Percentiles rank a stretch among this genome's conserved stretches.
Evolutionary conservation across 805 yeast genomes (phyloP).

Genomic region (Ascoidea asiatica): DNA sequence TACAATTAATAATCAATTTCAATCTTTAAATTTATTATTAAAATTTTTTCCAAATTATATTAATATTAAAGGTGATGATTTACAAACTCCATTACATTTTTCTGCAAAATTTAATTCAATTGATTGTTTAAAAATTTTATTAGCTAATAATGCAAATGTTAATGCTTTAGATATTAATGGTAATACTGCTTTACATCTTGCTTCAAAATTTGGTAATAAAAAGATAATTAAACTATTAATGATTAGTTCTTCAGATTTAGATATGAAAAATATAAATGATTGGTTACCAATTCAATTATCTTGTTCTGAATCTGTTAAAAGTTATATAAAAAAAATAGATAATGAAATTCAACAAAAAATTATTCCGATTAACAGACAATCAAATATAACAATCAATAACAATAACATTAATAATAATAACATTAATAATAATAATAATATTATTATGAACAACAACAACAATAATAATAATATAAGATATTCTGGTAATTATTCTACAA

Average conservation of each 20-base stretch:
- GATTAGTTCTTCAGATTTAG: constrained; percentile 33
- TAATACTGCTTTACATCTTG: constrained; percentile 75
- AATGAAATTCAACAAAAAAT: too few species aligned
- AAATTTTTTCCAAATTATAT: constrained; percentile 38
- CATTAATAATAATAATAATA: too few species aligned
- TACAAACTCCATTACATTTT: constrained; percentile 56
- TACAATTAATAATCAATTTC: constrained; percentile 48
- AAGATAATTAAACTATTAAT: constrained; percentile 42
- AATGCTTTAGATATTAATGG: constrained; percentile 60
- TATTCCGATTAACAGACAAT: not conserved
- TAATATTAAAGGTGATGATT: constrained; percentile 31
- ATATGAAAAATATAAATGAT: constrained; percentile 38
- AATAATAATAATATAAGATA: too few species aligned
- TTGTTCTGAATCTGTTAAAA: not conserved
- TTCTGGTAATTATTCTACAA: too few species aligned
- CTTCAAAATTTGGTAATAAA: constrained; percentile 55
- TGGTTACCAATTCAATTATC: constrained; percentile 35
- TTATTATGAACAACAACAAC: not conserved
- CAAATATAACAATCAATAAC: not conserved
- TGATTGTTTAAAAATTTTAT: constrained; percentile 48
- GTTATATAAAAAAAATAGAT: not conserved
- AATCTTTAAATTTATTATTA: constrained; percentile 59
- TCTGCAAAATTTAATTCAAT: constrained; percentile 48
- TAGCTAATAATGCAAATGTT: constrained; percentile 69
- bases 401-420: not conserved